Percentiles rank a stretch among this genome's conserved stretches.
Conservation (phyloP, 768 basidiomycete genomes). For the Cyclocybe cylindracea region DNA sequence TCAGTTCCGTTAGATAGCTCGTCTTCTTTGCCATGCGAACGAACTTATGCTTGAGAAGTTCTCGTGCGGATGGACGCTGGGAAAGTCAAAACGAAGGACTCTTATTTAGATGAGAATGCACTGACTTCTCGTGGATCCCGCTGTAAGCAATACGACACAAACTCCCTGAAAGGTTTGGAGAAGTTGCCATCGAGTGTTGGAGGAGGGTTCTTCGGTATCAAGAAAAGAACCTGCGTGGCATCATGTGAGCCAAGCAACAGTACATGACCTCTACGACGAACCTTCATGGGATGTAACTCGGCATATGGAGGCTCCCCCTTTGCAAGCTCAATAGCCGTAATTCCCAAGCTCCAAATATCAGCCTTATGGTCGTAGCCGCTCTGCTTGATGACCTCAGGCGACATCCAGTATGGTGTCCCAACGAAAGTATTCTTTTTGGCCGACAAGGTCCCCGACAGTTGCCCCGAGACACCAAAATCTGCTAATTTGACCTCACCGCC, state of each 20-base stretch:
- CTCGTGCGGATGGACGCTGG: constrained; percentile 92
- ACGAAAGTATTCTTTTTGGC: constrained; percentile 99
- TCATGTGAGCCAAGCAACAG: neutral
- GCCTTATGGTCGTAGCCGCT: constrained; percentile 99
- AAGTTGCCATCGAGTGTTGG: constrained; percentile 89
- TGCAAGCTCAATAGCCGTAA: constrained; percentile 96
- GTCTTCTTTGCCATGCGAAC: constrained; percentile 94
- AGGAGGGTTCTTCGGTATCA: constrained; percentile 97
- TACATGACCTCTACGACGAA: constrained; percentile 30
- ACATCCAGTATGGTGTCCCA: constrained; percentile 99
- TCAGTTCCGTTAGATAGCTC: constrained; percentile 91
- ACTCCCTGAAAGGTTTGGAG: constrained; percentile 91
- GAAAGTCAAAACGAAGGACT: neutral
- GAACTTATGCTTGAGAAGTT: constrained; percentile 95
- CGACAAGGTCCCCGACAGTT: constrained; percentile 88
- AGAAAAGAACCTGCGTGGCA: constrained; percentile 78
- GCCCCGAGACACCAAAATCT: constrained; percentile 98
- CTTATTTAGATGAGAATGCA: constrained; percentile 9
- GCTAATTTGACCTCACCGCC: constrained; percentile 96
- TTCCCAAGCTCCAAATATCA: constrained; percentile 98
- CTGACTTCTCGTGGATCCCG: constrained; percentile 90
- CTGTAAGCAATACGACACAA: constrained; percentile 90
- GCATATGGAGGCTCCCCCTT: constrained; percentile 99
- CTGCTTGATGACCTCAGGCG: constrained; percentile 99
- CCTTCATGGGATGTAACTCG: constrained; percentile 99